Evolutionary conservation across 208 protist genomes (phyloP), one percentile per base, ranked within the genome.

Genomic region (Leishmania braziliensis): DNA sequence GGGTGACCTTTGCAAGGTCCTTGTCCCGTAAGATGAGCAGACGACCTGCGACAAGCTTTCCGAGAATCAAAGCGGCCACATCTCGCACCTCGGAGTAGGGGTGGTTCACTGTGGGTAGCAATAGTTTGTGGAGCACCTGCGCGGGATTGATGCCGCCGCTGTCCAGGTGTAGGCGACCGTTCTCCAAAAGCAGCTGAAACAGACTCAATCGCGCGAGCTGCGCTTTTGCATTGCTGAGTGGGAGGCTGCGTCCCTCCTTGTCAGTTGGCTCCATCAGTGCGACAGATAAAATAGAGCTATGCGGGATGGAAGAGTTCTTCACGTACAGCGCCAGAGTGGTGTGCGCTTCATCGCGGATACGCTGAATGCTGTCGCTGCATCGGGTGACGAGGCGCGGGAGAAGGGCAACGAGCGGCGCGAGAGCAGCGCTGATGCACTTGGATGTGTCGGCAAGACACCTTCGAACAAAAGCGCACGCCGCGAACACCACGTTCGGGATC

Each of bases 21-120:
- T 80, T 88, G 20, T 90, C 86, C n/a, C 86, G 89, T 3, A 95
- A 20, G 8, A 68, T 80, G 3, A 95, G 54, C 20, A 86, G 78
- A 5, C 79, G 75, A 3, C 75, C 70, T 0, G 82, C 43, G 6
- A 95, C 74, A 2, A 98, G 82, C 46, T 69, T 81, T 5, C 74
- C 78, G 23, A 91, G 69, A 48, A 95, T 63, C 12, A 75, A 87
- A 0, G 86, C 85, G 1, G 90, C 92, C 29, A 90, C 60, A 79
- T 98, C 94, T 8, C 95, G 93, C 77, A 97, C 95, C 26, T 97
- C 95, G 1, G 75, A 56, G 69, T 90, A 93, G 16, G 87, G 86
- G 79, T 97, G 93, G 73, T 97, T 96, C 26, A 97, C 77, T 20
- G 86, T 88, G 1, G 94, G 94, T 23, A 96, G 84, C 43, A 97